phyloP scores from a whole-genome alignment of 345 rosid genomes.

The Zanthoxylum bungeanum region DNA sequence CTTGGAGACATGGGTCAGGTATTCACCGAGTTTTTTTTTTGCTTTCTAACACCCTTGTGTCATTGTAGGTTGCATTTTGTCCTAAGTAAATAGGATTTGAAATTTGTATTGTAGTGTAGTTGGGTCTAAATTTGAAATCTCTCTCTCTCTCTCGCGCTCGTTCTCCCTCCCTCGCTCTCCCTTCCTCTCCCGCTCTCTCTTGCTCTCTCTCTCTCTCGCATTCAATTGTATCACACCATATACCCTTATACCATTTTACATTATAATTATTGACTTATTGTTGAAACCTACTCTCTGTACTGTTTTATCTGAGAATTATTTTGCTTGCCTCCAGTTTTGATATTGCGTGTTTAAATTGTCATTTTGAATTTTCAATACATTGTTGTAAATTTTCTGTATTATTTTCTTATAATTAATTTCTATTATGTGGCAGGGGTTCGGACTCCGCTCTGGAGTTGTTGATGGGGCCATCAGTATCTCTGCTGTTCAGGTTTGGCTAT shows the following conservation, averaged over 20 bases:
- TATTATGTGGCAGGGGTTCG: conserved; percentile 64
- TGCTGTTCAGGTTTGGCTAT: conserved; percentile 68
- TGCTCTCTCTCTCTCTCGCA: not conserved
- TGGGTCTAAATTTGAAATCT: not conserved
- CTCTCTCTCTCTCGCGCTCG: too few species aligned
- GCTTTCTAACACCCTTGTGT: not conserved
- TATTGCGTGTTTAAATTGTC: not conserved
- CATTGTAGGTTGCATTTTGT: not conserved
- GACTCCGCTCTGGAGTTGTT: conserved; percentile 74
- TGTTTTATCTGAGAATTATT: not conserved
- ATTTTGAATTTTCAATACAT: not conserved
- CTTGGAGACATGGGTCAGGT: conserved; percentile 99
- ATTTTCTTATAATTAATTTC: conserved; percentile 1
- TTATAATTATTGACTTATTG: not conserved
- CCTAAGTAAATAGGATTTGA: not conserved
- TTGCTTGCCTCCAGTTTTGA: not conserved
- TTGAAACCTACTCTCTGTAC: not conserved
- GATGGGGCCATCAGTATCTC: conserved; percentile 98
- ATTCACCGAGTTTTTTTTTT: not conserved
- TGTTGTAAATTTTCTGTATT: conserved; percentile 3
- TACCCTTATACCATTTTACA: not conserved
- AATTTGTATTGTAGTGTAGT: not conserved
- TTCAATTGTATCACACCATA: not conserved
- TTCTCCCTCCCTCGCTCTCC: too few species aligned
- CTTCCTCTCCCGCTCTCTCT: too few species aligned